Evolutionary conservation across 805 yeast species (phyloP).

Genomic region (Hanseniaspora taiwanica): DNA sequence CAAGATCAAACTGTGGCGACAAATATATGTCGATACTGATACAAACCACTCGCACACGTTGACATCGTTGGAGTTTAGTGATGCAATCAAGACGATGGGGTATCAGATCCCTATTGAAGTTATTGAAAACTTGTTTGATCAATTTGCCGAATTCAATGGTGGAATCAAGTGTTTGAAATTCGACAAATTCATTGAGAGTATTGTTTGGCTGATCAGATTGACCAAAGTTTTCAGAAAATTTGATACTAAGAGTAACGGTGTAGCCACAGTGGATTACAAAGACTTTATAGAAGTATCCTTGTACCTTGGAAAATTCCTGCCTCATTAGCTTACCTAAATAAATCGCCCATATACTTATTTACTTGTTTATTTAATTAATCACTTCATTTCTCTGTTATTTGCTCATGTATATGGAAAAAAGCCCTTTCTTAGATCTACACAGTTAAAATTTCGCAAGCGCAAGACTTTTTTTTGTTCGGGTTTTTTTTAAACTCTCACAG

Average conservation of each 20-base stretch:
- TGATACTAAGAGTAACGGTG: constrained; percentile 63
- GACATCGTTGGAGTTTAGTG: constrained; percentile 20
- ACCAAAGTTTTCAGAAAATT: constrained; percentile 69
- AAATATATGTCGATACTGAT: constrained; percentile 24
- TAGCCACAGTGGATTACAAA: constrained; percentile 51
- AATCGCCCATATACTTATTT: too few species aligned
- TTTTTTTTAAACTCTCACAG: too few species aligned
- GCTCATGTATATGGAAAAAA: too few species aligned
- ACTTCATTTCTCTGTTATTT: too few species aligned
- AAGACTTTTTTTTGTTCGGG: too few species aligned
- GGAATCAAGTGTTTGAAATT: constrained; percentile 39
- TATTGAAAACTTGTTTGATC: constrained; percentile 24
- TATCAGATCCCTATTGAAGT: constrained; percentile 23
- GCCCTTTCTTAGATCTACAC: too few species aligned
- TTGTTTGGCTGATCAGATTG: constrained; percentile 62
- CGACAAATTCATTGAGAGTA: constrained; percentile 69
- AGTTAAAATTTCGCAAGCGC: too few species aligned
- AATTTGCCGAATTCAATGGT: constrained; percentile 21
- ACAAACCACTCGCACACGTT: constrained; percentile 22
- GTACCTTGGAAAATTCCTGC: constrained; percentile 24
- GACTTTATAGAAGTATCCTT: constrained; percentile 46
- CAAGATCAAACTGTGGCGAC: constrained; percentile 23
- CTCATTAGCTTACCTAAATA: constrained; percentile 10
- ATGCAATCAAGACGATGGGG: constrained; percentile 22
- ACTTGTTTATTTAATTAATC: too few species aligned